These are phyloP conservation scores for Plicaturopsis crispa DNA, from an alignment of 768 basidiomycete species.

Conservation along the genomic window DNA sequence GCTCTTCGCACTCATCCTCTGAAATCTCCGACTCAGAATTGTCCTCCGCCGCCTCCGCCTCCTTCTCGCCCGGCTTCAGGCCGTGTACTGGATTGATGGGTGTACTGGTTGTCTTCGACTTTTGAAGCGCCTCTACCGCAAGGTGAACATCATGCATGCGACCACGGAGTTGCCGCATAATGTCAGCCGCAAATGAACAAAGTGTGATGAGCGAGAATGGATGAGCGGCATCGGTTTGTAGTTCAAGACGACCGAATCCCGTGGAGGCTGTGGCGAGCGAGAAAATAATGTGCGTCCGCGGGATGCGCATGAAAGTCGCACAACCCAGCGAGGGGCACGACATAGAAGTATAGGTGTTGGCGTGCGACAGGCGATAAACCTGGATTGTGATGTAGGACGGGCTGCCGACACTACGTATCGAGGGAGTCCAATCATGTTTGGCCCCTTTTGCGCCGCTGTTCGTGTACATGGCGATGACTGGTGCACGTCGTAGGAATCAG, in stretches of 20 bases:
- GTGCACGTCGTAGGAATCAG: background rate
- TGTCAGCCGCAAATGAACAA: background rate
- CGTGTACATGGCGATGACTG: slow-evolving; percentile 12
- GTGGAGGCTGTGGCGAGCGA: slow-evolving; percentile 4
- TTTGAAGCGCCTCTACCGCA: too few relatives aligned
- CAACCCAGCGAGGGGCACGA: slow-evolving; percentile 7
- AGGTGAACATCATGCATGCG: too few relatives aligned
- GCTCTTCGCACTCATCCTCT: too few relatives aligned
- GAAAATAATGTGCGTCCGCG: slow-evolving; percentile 12
- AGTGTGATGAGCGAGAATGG: background rate
- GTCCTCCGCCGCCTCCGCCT: too few relatives aligned
- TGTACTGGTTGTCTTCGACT: too few relatives aligned
- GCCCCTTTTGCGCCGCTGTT: slow-evolving; percentile 4
- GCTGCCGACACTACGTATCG: slow-evolving; percentile 6
- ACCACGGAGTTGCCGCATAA: too few relatives aligned
- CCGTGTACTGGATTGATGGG: too few relatives aligned
- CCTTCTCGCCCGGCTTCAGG: too few relatives aligned
- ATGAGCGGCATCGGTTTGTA: background rate
- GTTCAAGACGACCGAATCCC: background rate
- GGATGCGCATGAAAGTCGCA: slow-evolving; percentile 11
- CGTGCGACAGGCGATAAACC: slow-evolving; percentile 2
- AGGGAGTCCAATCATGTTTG: slow-evolving; percentile 10
- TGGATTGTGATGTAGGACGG: slow-evolving; percentile 7
- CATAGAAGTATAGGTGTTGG: slow-evolving; percentile 6
- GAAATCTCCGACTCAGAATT: too few relatives aligned